Evolutionary conservation across 495 filamentous ascomycete species (phyloP).

Genomic region (Lichina pygmaea): DNA sequence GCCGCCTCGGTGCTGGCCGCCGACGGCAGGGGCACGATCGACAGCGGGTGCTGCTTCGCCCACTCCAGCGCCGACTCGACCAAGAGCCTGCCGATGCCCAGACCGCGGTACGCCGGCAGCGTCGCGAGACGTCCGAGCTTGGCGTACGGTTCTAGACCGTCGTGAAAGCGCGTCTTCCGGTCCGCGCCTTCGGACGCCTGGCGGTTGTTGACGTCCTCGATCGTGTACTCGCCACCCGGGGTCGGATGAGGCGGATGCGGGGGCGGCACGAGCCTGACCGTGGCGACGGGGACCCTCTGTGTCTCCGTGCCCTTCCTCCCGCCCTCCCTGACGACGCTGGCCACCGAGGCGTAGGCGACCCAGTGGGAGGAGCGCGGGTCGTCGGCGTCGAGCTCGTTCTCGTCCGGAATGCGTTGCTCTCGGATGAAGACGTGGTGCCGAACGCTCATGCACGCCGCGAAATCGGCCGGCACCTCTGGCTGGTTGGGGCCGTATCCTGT

Average conservation of each 20-base stretch:
- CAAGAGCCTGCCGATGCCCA: constrained; percentile 32
- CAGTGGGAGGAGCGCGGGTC: constrained; percentile 60
- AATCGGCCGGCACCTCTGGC: constrained; percentile 22
- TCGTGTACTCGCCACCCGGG: constrained; percentile 11
- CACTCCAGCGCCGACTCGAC: constrained; percentile 34
- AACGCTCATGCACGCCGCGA: constrained; percentile 54
- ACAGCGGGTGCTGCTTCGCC: constrained; percentile 24
- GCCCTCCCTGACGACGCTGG: constrained; percentile 9
- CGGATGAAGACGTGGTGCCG: constrained; percentile 50
- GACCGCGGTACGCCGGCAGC: constrained; percentile 28
- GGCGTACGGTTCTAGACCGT: constrained; percentile 41
- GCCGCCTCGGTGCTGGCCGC: not conserved
- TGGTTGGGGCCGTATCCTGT: not conserved
- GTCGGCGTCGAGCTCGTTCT: constrained; percentile 53
- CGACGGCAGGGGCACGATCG: constrained; percentile 9
- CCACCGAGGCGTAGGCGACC: constrained; percentile 34
- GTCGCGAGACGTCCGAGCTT: constrained; percentile 59
- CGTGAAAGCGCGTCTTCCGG: constrained; percentile 17
- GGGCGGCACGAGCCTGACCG: constrained; percentile 54
- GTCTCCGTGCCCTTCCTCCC: constrained; percentile 11
- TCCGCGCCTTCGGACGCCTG: not conserved
- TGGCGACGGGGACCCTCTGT: constrained; percentile 28
- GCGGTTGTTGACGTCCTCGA: constrained; percentile 3
- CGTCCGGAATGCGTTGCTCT: constrained; percentile 41
- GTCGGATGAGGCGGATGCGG: constrained; percentile 34